phyloP scores from a whole-genome alignment of 1,284 basidiomycete genomes.

The Cryptococcus depauperatus region DNA sequence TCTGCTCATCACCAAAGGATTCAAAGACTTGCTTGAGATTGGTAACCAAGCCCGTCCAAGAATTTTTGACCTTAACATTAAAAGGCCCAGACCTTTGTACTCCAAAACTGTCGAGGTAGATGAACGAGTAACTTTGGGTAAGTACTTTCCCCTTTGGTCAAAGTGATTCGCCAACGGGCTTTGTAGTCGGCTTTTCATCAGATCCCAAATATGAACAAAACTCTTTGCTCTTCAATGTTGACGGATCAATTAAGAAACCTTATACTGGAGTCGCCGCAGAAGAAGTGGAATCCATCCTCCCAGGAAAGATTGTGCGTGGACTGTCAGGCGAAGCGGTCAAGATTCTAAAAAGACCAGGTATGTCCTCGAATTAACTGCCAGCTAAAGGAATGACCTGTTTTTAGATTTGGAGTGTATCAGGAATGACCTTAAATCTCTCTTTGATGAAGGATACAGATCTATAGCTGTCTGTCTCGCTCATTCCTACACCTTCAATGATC shows the following conservation, averaged over 20 bases:
- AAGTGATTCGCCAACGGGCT: conserved; percentile 32
- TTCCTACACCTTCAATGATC: conserved; percentile 46
- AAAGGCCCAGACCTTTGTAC: conserved; percentile 56
- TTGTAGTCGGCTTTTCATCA: conserved; percentile 71
- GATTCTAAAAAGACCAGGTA: conserved; percentile 68
- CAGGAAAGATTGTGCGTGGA: conserved; percentile 58
- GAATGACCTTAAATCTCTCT: conserved; percentile 16
- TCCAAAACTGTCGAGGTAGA: conserved; percentile 48
- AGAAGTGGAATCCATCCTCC: conserved; percentile 40
- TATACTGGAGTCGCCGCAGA: conserved; percentile 53
- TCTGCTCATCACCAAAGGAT: conserved; percentile 83
- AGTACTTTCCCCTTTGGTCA: conserved; percentile 55
- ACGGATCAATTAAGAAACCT: conserved; percentile 55
- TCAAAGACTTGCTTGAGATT: conserved; percentile 65
- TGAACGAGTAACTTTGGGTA: conserved; percentile 49
- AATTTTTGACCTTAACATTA: conserved; percentile 79
- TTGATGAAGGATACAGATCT: conserved; percentile 19
- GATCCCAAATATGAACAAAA: conserved; percentile 73
- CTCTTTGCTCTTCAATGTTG: conserved; percentile 62
- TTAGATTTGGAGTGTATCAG: conserved; percentile 10
- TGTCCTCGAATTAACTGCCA: conserved; percentile 4
- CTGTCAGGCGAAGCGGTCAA: conserved; percentile 86
- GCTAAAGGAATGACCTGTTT: neutral
- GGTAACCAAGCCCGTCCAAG: conserved; percentile 74
- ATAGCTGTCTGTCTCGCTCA: conserved; percentile 22